Conservation (phyloP, 257 asterid genomes). For the Misopates orontium region DNA sequence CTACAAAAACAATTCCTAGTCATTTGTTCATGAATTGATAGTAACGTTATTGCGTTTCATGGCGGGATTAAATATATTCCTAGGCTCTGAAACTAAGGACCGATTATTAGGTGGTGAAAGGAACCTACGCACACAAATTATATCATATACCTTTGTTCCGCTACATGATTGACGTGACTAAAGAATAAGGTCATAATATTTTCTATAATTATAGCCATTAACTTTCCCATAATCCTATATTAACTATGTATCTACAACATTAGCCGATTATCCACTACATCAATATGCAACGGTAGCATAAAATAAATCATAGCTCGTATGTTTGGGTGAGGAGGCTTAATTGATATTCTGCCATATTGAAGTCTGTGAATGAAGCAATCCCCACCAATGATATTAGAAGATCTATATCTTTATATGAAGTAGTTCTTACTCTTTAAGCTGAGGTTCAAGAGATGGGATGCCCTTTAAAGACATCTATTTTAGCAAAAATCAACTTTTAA, state of each 20-base stretch:
- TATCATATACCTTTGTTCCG: not conserved
- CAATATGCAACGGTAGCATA: too few relatives aligned
- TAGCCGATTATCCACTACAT: too few relatives aligned
- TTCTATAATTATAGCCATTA: too few relatives aligned
- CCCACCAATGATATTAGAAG: conserved; percentile 27
- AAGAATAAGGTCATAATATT: too few relatives aligned
- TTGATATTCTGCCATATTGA: conserved; percentile 26
- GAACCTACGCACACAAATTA: conserved; percentile 7
- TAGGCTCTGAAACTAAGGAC: conserved; percentile 29
- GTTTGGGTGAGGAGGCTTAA: not conserved
- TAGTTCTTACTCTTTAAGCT: conserved; percentile 38
- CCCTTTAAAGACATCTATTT: conserved; percentile 23
- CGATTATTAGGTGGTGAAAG: conserved; percentile 40
- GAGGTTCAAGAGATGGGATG: conserved; percentile 5
- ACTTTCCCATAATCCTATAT: too few relatives aligned
- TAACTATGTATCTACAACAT: too few relatives aligned
- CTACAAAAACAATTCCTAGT: not conserved
- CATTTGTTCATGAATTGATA: conserved; percentile 13
- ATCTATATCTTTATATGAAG: conserved; percentile 34
- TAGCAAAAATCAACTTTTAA: conserved; percentile 6
- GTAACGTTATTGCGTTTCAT: conserved; percentile 6
- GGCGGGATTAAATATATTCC: not conserved
- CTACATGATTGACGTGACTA: too few relatives aligned
- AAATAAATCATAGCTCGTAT: too few relatives aligned
- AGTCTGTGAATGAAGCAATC: conserved; percentile 49